Conservation (phyloP, 2,329 filamentous ascomycete species). For the Trichoderma atrobrunneum region DNA sequence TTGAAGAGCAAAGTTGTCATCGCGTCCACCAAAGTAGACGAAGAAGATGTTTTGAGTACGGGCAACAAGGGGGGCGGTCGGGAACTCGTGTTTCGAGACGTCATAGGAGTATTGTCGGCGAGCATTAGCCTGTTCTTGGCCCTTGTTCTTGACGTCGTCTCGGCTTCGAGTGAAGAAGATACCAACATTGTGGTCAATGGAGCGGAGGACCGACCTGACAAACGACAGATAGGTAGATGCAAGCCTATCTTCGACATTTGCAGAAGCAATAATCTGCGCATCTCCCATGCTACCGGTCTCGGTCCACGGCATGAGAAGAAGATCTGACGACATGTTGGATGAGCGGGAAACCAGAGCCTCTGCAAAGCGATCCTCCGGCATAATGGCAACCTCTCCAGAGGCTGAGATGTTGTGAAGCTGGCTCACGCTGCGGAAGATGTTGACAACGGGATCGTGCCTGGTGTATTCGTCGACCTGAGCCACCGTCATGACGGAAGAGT, state of each 20-base stretch:
- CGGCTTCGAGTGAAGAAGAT: constrained; percentile 70
- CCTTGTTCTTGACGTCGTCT: constrained; percentile 35
- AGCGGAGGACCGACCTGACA: constrained; percentile 63
- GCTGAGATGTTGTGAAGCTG: constrained; percentile 80
- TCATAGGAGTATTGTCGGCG: constrained; percentile 57
- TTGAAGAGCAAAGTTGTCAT: constrained; percentile 76
- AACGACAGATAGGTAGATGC: constrained; percentile 65
- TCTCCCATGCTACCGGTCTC: constrained; percentile 76
- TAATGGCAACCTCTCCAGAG: constrained; percentile 75
- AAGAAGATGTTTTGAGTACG: constrained; percentile 81
- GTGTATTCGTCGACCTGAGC: constrained; percentile 74
- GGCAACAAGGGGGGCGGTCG: constrained; percentile 58
- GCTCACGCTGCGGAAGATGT: constrained; percentile 85
- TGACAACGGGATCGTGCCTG: constrained; percentile 78
- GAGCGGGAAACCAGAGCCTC: constrained; percentile 72
- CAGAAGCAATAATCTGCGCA: constrained; percentile 31
- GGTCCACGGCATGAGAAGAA: constrained; percentile 86
- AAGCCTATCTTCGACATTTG: constrained; percentile 36
- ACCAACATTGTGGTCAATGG: constrained; percentile 68
- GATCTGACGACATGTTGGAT: constrained; percentile 65
- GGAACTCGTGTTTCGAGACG: constrained; percentile 53
- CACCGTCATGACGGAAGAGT: constrained; percentile 92
- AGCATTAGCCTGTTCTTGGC: constrained; percentile 38
- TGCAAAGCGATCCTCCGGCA: constrained; percentile 74
- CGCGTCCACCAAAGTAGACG: constrained; percentile 79